Evolutionary conservation across 148 eudicot species (phyloP), one percentile per base, ranked within the genome.

Genomic region (Polygonum aviculare): DNA sequence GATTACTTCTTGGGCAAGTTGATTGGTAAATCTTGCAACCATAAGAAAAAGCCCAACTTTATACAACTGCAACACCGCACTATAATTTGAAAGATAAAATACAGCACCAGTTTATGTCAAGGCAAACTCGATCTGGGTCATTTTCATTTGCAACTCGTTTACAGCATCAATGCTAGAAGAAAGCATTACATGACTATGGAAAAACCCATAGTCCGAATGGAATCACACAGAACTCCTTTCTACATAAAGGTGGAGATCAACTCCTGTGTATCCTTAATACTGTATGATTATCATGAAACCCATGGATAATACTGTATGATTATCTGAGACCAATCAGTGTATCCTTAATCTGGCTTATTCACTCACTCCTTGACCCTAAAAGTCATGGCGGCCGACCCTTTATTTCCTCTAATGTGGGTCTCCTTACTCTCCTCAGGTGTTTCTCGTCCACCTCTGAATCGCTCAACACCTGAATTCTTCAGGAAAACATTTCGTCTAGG

Each of bases 401-500:
- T 60, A 60, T 6, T 16, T 60, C 15, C 69, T 60, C 38, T 10
- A 60, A 3, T 60, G 69, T 26, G 16, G 5, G 36, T 60, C 69
- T 60, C 69, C 38, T 60, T 33, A 7, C 15, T 60, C 69, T 60
- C 69, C 38, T 60, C 65, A 7, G 65, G 8, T 26, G 65, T 26
- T 57, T 57, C 69, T 26, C 69, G 69, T 60, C 69, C 69, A 60
- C 38, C 31, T 60, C 15, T 60, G 69, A 12, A 38, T 60, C 69
- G 15, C 31, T 60, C 69, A 60, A 38, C 69, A 60, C 38, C 69
- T 31, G 69, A 31, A 60, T 60, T 36, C 69, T 31, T 60, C 15
- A 31, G 38, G 60, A 9, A n/a, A n/a, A 54, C 60, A 9, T 60
- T 60, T 60, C 4, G 35, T 4, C 16, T 15, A 31, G 38, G 36